Evolutionary conservation across 75 land plant genomes (phyloP), one percentile per base, ranked within the genome.

Genomic region (Sequoiadendron giganteum): DNA sequence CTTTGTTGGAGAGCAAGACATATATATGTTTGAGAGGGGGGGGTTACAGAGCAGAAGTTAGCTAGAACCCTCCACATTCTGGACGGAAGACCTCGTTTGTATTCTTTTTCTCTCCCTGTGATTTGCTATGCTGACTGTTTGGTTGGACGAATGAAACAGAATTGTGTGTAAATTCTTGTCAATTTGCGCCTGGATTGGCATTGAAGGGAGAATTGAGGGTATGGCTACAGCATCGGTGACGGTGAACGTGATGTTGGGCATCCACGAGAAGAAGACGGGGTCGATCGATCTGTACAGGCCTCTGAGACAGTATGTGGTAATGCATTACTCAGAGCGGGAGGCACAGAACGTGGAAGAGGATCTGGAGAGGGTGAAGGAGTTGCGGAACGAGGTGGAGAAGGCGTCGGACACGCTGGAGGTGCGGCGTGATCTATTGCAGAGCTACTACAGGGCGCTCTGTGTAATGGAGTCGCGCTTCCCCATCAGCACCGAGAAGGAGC

Each of bases 401-500:
- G 47, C 91, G 32, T 61, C 93, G 72, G 94, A 94, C 61, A 87
- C 99, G 34, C 86, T 88, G 32, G 92, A 95, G 79, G 86, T 93
- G 19, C 97, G 99, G 68, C 92, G 99, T 40, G 99, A 98, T 88
- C 89, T 94, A 9, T 78, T 98, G 82, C 94, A 94, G 75, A 58
- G 88, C 58, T 98, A 98, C 90, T 96, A 89, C 87, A 87, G 94
- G 25, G 96, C 96, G 18, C 93, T 98, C 25, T 92, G 94, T 68
- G 91, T 92, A 32, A 90, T 95, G 91, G 99, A 97, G 90, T 90
- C 99, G 19, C 90, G 99, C 58, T 97, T 98, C 88, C 99, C 99
- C 21, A 95, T 97, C 86, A 95, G 96, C 79, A 92, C 92, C 54
- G 97, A 96, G 90, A 91, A 88, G 85, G 95, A 93, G 89, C 99